phyloP scores from a whole-genome alignment of 2,329 filamentous ascomycete genomes.

The Botrytis tulipae region DNA sequence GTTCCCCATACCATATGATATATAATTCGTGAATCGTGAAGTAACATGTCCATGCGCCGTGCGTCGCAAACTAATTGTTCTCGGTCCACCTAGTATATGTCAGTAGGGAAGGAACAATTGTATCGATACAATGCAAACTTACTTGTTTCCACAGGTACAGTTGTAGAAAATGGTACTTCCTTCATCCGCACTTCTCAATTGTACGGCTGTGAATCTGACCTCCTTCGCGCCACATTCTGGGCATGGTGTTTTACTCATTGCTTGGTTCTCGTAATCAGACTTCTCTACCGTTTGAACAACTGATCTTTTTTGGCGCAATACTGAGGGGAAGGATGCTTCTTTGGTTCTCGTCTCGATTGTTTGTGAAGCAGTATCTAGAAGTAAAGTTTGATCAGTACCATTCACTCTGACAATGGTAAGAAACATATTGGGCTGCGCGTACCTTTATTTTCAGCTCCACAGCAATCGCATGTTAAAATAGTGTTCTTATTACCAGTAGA shows the following conservation, averaged over 20 bases:
- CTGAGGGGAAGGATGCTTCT: slow-evolving; percentile 83
- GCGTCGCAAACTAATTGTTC: slow-evolving; percentile 39
- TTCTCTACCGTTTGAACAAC: slow-evolving; percentile 78
- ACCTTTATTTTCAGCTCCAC: slow-evolving; percentile 84
- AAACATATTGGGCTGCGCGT: not conserved
- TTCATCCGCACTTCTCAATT: slow-evolving; percentile 91
- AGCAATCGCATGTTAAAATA: slow-evolving; percentile 79
- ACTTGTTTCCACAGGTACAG: slow-evolving; percentile 85
- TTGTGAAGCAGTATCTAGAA: slow-evolving; percentile 66
- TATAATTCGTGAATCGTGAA: slow-evolving; percentile 10
- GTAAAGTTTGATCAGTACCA: slow-evolving; percentile 18
- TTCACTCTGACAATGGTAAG: not conserved
- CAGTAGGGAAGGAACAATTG: slow-evolving; percentile 16
- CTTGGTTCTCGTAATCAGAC: slow-evolving; percentile 73
- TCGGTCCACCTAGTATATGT: slow-evolving; percentile 38
- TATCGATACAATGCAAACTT: slow-evolving; percentile 39
- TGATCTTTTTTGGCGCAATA: slow-evolving; percentile 83
- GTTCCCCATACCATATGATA: slow-evolving; percentile 6
- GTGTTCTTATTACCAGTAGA: slow-evolving; percentile 75
- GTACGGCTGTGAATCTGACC: slow-evolving; percentile 80
- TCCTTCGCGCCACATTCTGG: slow-evolving; percentile 77
- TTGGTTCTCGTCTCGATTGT: slow-evolving; percentile 82
- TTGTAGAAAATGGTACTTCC: slow-evolving; percentile 89
- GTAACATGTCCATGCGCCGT: not conserved
- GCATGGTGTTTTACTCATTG: slow-evolving; percentile 67